These are phyloP conservation scores for Tolypocladium tropicale DNA, from an alignment of 2,329 filamentous ascomycete genomes.

Conservation along the genomic window DNA sequence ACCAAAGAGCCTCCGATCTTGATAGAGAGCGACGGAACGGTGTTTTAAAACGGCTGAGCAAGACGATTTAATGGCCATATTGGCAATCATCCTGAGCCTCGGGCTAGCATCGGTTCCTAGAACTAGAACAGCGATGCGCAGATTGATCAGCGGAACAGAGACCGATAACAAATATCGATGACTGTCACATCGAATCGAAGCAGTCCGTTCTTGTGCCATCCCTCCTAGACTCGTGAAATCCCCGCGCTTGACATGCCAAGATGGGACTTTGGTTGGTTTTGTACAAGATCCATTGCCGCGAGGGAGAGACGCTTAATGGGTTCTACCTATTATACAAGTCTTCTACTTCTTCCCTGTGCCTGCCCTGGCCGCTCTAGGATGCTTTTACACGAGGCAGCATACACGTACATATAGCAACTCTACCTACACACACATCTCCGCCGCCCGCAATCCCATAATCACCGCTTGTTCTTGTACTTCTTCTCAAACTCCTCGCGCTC, in stretches of 20 bases:
- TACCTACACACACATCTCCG: not conserved
- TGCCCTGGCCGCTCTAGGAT: not conserved
- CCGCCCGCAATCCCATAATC: not conserved
- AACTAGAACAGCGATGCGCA: not conserved
- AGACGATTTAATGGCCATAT: not conserved
- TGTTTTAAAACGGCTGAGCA: constrained; percentile 55
- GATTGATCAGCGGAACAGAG: not conserved
- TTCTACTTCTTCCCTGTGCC: not conserved
- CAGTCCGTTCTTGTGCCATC: not conserved
- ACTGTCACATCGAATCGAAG: not conserved
- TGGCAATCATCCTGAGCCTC: not conserved
- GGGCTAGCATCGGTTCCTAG: not conserved
- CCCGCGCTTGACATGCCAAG: not conserved
- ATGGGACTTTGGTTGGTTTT: not conserved
- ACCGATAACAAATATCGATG: not conserved
- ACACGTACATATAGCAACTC: not conserved
- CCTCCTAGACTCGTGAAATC: not conserved
- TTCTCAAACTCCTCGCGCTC: constrained; percentile 27
- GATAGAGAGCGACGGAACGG: constrained; percentile 91
- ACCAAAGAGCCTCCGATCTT: constrained; percentile 95
- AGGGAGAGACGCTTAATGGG: not conserved
- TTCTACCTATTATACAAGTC: not conserved
- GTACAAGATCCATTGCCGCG: not conserved
- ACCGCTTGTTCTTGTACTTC: constrained; percentile 26
- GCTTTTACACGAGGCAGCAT: constrained; percentile 7